Evolutionary conservation across 2,329 filamentous ascomycete genomes (phyloP), one percentile per base, ranked within the genome.

Genomic region (Cladosporium sp.): DNA sequence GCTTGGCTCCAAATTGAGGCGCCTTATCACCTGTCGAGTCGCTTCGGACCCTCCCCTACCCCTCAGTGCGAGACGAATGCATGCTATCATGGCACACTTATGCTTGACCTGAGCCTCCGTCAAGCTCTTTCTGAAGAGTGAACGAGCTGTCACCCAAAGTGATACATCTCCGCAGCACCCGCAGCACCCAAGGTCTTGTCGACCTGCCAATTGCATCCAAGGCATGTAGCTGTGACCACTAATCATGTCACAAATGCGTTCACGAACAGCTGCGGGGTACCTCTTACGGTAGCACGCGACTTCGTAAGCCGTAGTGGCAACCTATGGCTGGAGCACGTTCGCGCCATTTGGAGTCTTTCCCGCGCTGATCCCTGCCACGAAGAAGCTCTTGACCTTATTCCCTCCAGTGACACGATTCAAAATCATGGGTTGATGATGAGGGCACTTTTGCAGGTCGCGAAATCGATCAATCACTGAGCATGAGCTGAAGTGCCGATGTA

Each of bases 261-360:
- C 19, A 16, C 16, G 14, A 43, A 33, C 37, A 49, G 14, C 18
- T 40, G 46, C 46, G 46, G 46, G 46, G 46, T 49, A 42, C 14
- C 11, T 49, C 7, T 28, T 31, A 31, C 9, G 38, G 46, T 19
- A 43, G n/a, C 28, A 34, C 38, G 31, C 42, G 16, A 40, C 28
- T 31, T 10, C 19, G 46, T 49, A 42, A 49, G 46, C 46, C 32
- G 28, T 11, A 22, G 8, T 32, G 31, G 31, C n/a, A 28, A 16
- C 34, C 22, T 28, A 28, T 28, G 22, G 22, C 22, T 7, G 22
- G 7, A 28, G 22, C 22, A 28, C 22, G 22, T 28, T 28, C 22
- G 22, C 22, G 38, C 38, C 14, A 16, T 9, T 3, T 41, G 38
- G 38, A 41, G 38, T 16, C 9, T 2, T 41, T 16, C 14, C 14